phyloP scores from a whole-genome alignment of 2,329 filamentous ascomycete genomes.

The Colletotrichum filicis region DNA sequence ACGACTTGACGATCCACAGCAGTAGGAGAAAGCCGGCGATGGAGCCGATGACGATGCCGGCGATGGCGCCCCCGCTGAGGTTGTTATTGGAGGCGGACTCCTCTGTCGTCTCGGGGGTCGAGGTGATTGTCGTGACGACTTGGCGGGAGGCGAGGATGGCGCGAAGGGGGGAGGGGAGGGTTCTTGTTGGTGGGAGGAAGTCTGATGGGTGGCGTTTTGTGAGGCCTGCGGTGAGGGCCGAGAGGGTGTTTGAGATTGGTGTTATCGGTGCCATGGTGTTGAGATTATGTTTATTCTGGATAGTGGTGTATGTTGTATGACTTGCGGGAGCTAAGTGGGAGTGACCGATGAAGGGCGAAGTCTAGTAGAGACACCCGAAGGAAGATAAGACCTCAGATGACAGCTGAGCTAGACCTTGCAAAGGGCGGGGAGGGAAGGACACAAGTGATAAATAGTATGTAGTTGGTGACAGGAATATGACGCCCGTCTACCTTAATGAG shows the following conservation, averaged over 20 bases:
- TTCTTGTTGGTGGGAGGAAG: constrained; percentile 8
- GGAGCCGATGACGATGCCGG: constrained; percentile 62
- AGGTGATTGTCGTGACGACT: constrained; percentile 46
- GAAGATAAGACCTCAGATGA: background rate
- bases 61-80: constrained; percentile 60
- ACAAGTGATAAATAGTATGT: constrained; percentile 8
- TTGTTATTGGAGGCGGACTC: constrained; percentile 36
- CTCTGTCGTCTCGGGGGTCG: constrained; percentile 35
- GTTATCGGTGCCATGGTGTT: constrained; percentile 23
- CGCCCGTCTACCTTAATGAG: background rate
- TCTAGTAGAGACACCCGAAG: background rate
- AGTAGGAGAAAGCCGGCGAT: constrained; percentile 57
- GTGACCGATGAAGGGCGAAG: background rate
- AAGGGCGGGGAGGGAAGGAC: background rate
- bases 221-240: background rate
- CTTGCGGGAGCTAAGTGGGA: background rate
- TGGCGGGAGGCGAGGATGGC: constrained; percentile 22
- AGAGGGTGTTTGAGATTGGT: constrained; percentile 1
- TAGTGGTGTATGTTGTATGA: background rate
- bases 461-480: constrained; percentile 13
- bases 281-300: background rate
- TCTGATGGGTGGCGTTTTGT: background rate
- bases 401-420: background rate
- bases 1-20: constrained; percentile 59
- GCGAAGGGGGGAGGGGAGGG: constrained; percentile 5